Percentiles rank a stretch among this genome's conserved stretches.
These are phyloP conservation scores for Aurantiochytrium sp. DNA, from an alignment of 108 stramenopile species.

Conservation along the genomic window DNA sequence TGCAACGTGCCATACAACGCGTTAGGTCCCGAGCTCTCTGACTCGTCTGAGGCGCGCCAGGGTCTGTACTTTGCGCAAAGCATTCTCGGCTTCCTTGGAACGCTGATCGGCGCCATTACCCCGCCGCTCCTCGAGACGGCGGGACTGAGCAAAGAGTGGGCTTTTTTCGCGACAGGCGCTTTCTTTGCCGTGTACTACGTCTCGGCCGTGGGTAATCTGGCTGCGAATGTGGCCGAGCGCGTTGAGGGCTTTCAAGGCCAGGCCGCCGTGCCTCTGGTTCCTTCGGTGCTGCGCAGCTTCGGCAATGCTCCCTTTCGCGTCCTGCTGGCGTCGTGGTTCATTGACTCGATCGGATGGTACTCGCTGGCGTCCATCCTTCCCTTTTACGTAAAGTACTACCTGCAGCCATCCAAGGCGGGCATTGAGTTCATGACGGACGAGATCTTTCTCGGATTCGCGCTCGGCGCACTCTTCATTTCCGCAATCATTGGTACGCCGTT, in stretches of 20 bases:
- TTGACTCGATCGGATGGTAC: slow-evolving; percentile 25
- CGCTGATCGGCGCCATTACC: slow-evolving; percentile 18
- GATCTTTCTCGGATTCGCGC: slow-evolving; percentile 21
- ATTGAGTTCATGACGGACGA: slow-evolving; percentile 18
- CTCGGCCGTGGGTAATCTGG: background rate
- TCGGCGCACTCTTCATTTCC: slow-evolving; percentile 21
- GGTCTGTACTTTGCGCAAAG: slow-evolving; percentile 22
- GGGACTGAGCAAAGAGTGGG: slow-evolving; percentile 17
- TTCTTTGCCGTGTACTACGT: slow-evolving; percentile 12
- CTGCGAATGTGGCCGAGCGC: background rate
- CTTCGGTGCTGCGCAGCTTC: slow-evolving; percentile 19
- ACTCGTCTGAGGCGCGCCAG: slow-evolving; percentile 12
- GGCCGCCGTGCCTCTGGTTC: background rate
- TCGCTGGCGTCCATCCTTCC: slow-evolving; percentile 20
- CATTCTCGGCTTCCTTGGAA: slow-evolving; percentile 20
- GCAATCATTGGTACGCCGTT: slow-evolving; percentile 29
- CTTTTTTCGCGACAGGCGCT: background rate
- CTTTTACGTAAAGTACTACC: slow-evolving; percentile 27
- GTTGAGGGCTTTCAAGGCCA: background rate
- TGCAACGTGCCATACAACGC: slow-evolving; percentile 34
- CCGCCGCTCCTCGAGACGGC: slow-evolving; percentile 16
- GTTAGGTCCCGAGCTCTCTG: slow-evolving; percentile 28
- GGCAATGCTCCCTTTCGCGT: slow-evolving; percentile 18
- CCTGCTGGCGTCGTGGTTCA: slow-evolving; percentile 18
- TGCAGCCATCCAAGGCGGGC: slow-evolving; percentile 3